Conservation (phyloP, 163 green algal species). For the Picocystis sp. region DNA sequence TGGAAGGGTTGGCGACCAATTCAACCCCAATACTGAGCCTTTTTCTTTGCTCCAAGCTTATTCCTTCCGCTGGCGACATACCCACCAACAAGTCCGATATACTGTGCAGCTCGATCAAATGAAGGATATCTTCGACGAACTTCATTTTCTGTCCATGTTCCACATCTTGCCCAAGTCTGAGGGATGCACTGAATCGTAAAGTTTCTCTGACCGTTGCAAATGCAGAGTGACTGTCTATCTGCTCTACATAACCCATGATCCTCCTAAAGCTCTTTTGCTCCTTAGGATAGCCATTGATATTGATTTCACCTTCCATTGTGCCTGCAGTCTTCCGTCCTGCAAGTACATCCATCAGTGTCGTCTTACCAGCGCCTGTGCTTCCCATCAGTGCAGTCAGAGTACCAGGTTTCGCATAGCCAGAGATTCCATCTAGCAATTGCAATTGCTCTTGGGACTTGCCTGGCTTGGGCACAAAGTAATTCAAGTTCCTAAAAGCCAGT, state of each 20-base stretch:
- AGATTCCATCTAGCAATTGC: conserved; percentile 46
- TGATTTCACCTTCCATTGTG: conserved; percentile 25
- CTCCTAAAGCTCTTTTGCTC: conserved; percentile 35
- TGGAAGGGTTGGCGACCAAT: conserved; percentile 27
- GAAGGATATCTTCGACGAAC: conserved; percentile 42
- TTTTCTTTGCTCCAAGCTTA: conserved; percentile 45
- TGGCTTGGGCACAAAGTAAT: too few species aligned
- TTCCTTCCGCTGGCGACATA: conserved; percentile 15
- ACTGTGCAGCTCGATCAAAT: conserved; percentile 25
- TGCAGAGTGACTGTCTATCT: conserved; percentile 36
- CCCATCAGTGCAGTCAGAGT: conserved; percentile 28
- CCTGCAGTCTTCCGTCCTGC: conserved; percentile 43
- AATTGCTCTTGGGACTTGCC: too few species aligned
- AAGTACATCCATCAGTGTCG: conserved; percentile 20
- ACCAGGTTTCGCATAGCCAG: conserved; percentile 37
- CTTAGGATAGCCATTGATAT: conserved; percentile 40
- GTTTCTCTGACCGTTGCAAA: conserved; percentile 42
- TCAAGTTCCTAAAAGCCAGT: conserved; percentile 15
- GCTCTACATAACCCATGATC: conserved; percentile 44
- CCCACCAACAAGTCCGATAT: conserved; percentile 15
- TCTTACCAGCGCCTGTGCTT: conserved; percentile 29
- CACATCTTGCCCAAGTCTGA: conserved; percentile 26
- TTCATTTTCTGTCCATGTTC: conserved; percentile 16
- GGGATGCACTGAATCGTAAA: conserved; percentile 32
- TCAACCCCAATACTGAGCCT: conserved; percentile 50